Evolutionary conservation across 805 yeast species (phyloP).

Genomic region (Metschnikowia kunwiensis): DNA sequence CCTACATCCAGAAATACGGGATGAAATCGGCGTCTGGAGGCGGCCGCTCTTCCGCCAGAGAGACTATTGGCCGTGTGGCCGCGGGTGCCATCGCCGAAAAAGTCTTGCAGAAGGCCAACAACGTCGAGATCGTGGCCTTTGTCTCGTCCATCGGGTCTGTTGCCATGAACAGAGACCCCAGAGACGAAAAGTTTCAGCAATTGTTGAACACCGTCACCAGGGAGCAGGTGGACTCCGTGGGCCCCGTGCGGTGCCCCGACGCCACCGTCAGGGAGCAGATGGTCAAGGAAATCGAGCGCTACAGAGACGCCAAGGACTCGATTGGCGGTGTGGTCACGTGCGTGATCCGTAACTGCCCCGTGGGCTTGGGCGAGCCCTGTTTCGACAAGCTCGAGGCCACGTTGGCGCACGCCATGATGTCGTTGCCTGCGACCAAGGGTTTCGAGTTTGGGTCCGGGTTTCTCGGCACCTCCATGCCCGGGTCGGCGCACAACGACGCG

Average conservation of each 20-base stretch:
- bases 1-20: slow-evolving; percentile 88
- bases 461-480: slow-evolving; percentile 83
- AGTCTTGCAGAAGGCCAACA: slow-evolving; percentile 67
- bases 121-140: slow-evolving; percentile 93
- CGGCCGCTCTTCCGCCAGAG: slow-evolving; percentile 96
- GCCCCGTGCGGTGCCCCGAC: slow-evolving; percentile 94
- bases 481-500: slow-evolving; percentile 91
- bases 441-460: slow-evolving; percentile 98
- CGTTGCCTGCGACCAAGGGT: slow-evolving; percentile 97
- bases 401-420: slow-evolving; percentile 96
- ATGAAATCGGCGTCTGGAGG: slow-evolving; percentile 95
- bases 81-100: slow-evolving; percentile 99
- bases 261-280: slow-evolving; percentile 64
- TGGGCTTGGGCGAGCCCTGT: slow-evolving; percentile 97
- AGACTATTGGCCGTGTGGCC: slow-evolving; percentile 97
- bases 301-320: slow-evolving; percentile 84
- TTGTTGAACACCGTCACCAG: slow-evolving; percentile 76
- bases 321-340: slow-evolving; percentile 98
- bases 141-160: slow-evolving; percentile 88
- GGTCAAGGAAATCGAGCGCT: slow-evolving; percentile 83
- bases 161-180: slow-evolving; percentile 71
- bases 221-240: slow-evolving; percentile 80
- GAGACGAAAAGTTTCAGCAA: slow-evolving; percentile 59
- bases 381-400: slow-evolving; percentile 95
- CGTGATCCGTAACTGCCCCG: slow-evolving; percentile 89